Base-by-base conservation (phyloP, 352 stramenopile species). In the Pythium folliculosum region DNA sequence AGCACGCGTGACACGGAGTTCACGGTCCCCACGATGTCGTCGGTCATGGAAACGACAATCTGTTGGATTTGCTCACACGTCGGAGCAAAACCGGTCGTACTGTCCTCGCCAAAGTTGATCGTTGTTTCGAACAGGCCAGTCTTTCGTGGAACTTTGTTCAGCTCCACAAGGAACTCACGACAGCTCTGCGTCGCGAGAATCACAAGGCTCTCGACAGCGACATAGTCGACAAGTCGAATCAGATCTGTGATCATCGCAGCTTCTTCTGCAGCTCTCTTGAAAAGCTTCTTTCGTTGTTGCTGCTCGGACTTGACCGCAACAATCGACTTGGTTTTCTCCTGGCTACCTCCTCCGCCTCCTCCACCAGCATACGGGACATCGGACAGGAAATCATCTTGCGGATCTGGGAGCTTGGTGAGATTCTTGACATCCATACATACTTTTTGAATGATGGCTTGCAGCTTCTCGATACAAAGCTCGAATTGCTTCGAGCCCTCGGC, bases 71-170 rank as follows among this genome's bases (percentile, higher is more conserved):
- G 88, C 55, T 96, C 77, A 63, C 83, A 87, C 23, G 91, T 96
- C 1, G 94, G 94, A 2, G 72, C 69, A 65, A 98, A 98, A 17
- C 86, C 75, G 3, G 65, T 63, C 9, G 89, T 97, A 13, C 61
- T 72, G 22, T 86, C 73, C 17, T 94, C 81, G 37, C 81, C 86
- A 58, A 98, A 98, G 45, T 86, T 87, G 40, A 98, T 92, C 3
- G 89, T 97, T 12, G 95, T 98, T 68, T 98, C 92, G 44, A 98
- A 98, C 12, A 98, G 70, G n/a, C 95, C 94, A 0, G 88, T 95
- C 63, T 97, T 95, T 16, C 87, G 77, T 2, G 86, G 80, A 1
- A 90, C 73, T 61, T 97, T 96, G 57, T 94, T 88, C 38, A 98
- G 75, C 64, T 98, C 90, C 2, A 89, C 71, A 8, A 98, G 75